A percentile compares a stretch with the other conserved stretches of the same genome.
phyloP scores from a whole-genome alignment of 2,329 filamentous ascomycete species.

The Pseudogymnoascus sp. region DNA sequence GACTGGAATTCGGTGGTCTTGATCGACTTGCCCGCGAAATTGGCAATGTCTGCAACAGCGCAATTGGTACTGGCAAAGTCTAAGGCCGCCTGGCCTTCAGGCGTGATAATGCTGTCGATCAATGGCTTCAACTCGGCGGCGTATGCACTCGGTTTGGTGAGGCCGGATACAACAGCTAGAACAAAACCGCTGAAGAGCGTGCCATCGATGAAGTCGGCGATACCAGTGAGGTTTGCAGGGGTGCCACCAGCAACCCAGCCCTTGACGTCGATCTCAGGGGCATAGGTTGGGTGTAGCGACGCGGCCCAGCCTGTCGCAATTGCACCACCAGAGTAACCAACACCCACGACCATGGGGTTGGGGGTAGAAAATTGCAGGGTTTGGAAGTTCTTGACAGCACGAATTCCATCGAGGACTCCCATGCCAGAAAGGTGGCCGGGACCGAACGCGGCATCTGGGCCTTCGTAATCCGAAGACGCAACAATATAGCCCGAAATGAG shows the following conservation, averaged over 20 bases:
- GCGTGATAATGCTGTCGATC: not conserved
- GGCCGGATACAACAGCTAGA: too few species aligned
- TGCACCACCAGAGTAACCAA: constrained; percentile 51
- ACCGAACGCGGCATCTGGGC: constrained; percentile 13
- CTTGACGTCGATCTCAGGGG: constrained; percentile 34
- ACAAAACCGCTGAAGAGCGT: not conserved
- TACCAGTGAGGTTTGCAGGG: not conserved
- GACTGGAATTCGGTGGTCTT: too few species aligned
- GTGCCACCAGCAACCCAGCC: not conserved
- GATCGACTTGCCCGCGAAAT: too few species aligned
- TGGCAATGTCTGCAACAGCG: too few species aligned
- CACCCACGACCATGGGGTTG: constrained; percentile 27
- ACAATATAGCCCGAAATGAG: constrained; percentile 17
- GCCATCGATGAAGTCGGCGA: not conserved
- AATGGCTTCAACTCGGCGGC: too few species aligned
- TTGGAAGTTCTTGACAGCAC: constrained; percentile 11
- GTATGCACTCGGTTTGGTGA: too few species aligned
- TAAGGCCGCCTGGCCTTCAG: too few species aligned
- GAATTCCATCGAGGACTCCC: constrained; percentile 19
- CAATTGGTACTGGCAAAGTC: too few species aligned
- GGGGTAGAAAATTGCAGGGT: not conserved
- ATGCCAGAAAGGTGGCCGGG: constrained; percentile 16
- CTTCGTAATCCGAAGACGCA: constrained; percentile 21
- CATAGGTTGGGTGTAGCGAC: constrained; percentile 45
- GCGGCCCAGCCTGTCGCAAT: constrained; percentile 46